Evolutionary conservation across 257 asterid genomes (phyloP), one percentile per base, ranked within the genome.

Genomic region (Solanum sitiens): DNA sequence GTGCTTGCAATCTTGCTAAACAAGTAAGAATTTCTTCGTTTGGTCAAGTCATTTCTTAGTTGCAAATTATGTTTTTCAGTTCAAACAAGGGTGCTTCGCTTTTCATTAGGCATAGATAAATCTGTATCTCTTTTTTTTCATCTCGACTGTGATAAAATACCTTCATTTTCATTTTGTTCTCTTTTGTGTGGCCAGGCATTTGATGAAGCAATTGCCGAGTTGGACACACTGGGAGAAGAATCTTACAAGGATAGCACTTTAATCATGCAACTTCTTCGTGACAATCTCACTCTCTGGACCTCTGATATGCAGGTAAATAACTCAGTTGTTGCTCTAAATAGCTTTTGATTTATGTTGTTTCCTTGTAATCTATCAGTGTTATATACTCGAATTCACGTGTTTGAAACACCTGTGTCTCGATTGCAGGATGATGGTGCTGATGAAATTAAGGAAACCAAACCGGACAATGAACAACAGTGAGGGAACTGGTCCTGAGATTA

Each of bases 241-340:
- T 90, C 92, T 32, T 90, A 90, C 88, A 90, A 90, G 86, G 92
- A 90, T 63, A 90, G 88, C 90, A 90, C 92, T 73, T 90, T 87
- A 89, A 92, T 92, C 68, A 92, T 92, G 94, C 94, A 92, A 91
- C 94, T 92, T 88, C 92, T 92, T 79, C 92, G 94, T 63, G 94
- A 92, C 91, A 92, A 92, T 80, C 94, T 92, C 89, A 92, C 94
- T 83, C 80, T 92, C 39, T 90, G 93, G 94, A 92, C 94, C 83
- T 92, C 93, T 20, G 93, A 91, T 86, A 92, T 92, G 93, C 94
- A 92, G 92, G 94, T 92, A 92, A 44, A 7, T 84, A 47, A 25
- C 56, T n/a, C 18, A 20, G 75, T 11, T 68, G 12, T 14, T 30
- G 16, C 11, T 33, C 70, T 21, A 11, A 23, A 45, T 2, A 47